These are phyloP conservation scores for Colletotrichum liaoningense DNA, from an alignment of 2,329 filamentous ascomycete species.

Conservation along the genomic window DNA sequence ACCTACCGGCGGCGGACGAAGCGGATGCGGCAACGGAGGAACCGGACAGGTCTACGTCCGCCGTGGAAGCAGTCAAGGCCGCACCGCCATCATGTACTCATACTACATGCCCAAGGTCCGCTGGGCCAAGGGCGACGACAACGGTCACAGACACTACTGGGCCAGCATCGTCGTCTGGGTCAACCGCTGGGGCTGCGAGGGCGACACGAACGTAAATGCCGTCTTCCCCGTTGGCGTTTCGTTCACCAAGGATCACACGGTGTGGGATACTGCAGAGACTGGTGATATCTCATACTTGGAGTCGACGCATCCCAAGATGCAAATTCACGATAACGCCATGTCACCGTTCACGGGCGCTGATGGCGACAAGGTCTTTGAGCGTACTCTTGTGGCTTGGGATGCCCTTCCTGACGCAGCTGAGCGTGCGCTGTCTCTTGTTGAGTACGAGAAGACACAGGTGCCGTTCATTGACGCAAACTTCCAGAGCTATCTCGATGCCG, in stretches of 20 bases:
- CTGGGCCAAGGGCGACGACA: background rate
- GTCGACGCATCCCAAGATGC: background rate
- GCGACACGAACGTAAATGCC: background rate
- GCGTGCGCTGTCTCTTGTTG: background rate
- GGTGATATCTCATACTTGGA: background rate
- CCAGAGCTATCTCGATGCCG: background rate
- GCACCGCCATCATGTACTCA: slow-evolving; percentile 4
- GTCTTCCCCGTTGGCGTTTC: background rate
- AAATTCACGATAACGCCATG: slow-evolving; percentile 3
- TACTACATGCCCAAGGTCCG: slow-evolving; percentile 16
- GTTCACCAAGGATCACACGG: background rate
- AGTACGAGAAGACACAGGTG: slow-evolving; percentile 12
- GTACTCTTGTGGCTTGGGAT: slow-evolving; percentile 2
- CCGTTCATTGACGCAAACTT: slow-evolving; percentile 7
- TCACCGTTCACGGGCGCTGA: background rate
- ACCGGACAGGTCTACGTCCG: slow-evolving; percentile 7
- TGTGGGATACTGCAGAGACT: background rate
- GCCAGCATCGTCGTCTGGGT: background rate
- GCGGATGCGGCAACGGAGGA: background rate
- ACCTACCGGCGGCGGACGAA: background rate
- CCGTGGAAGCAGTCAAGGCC: background rate
- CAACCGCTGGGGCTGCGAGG: background rate
- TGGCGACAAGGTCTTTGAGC: background rate
- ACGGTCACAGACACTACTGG: background rate
- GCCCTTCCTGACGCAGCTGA: background rate